Percentiles rank a stretch among this genome's conserved stretches.
phyloP scores from a whole-genome alignment of 2,329 filamentous ascomycete genomes.

The Colletotrichum somersetense region DNA sequence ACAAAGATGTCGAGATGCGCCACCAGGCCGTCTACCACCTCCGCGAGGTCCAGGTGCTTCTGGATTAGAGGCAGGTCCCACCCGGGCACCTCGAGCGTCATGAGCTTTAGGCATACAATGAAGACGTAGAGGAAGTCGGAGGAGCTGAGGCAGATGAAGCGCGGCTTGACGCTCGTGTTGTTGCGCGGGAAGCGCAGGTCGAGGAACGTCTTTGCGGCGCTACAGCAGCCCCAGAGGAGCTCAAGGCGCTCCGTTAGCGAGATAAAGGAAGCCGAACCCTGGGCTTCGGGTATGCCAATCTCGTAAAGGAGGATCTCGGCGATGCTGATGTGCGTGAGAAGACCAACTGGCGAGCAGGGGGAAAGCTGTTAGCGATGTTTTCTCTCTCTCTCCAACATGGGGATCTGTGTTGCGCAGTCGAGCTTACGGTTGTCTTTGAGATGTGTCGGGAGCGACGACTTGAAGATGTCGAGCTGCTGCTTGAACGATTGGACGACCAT shows the following conservation, averaged over 20 bases:
- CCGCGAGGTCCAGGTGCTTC: constrained; percentile 52
- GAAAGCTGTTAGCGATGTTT: not conserved
- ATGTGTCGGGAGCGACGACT: constrained; percentile 51
- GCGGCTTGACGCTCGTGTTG: constrained; percentile 50
- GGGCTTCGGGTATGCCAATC: constrained; percentile 57
- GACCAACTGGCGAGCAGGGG: constrained; percentile 51
- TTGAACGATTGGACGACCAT: constrained; percentile 59
- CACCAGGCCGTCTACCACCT: constrained; percentile 49
- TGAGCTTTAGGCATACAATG: constrained; percentile 61
- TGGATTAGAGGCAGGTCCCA: constrained; percentile 58
- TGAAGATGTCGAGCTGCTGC: constrained; percentile 58
- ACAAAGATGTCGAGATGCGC: constrained; percentile 48
- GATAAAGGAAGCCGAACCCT: constrained; percentile 49
- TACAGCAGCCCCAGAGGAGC: constrained; percentile 60
- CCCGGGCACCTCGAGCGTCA: constrained; percentile 58
- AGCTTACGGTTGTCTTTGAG: constrained; percentile 53
- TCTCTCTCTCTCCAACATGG: not conserved
- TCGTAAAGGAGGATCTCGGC: constrained; percentile 63
- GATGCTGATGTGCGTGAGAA: constrained; percentile 58
- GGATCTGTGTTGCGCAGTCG: not conserved
- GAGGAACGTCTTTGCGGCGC: constrained; percentile 57
- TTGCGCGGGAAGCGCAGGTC: constrained; percentile 49
- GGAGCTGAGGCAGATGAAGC: constrained; percentile 58
- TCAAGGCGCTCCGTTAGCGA: constrained; percentile 56
- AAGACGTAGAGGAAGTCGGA: constrained; percentile 63